Evolutionary conservation across 2,329 filamentous ascomycete species (phyloP).

Genomic region (Neofusicoccum ribis): DNA sequence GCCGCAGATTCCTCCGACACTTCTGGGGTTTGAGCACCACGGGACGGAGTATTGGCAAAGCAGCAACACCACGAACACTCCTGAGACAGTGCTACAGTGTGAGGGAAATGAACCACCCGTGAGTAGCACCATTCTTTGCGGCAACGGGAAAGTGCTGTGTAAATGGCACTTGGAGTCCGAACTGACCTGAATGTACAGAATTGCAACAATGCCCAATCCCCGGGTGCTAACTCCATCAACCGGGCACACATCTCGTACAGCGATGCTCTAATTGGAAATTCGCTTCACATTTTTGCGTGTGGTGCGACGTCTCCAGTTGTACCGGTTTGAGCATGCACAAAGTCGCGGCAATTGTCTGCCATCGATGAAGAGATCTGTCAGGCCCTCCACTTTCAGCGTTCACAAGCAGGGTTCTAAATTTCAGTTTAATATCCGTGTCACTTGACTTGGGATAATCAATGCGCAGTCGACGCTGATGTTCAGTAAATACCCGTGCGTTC

Average conservation of each 20-base stretch:
- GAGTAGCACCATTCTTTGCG: background rate
- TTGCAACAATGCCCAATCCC: background rate
- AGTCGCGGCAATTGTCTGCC: too few relatives aligned
- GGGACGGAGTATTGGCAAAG: constrained; percentile 14
- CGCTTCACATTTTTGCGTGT: background rate
- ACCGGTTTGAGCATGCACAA: background rate
- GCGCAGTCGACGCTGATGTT: too few relatives aligned
- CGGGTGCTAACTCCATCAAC: background rate
- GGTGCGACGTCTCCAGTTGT: background rate
- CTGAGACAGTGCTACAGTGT: background rate
- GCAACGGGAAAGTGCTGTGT: background rate
- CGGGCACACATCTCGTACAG: constrained; percentile 7
- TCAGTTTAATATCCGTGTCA: too few relatives aligned
- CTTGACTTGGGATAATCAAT: too few relatives aligned
- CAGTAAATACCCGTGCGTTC: too few relatives aligned
- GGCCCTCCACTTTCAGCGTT: too few relatives aligned
- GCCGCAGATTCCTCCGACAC: constrained; percentile 2
- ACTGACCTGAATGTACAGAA: background rate
- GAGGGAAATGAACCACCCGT: background rate
- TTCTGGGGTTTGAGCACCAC: constrained; percentile 3
- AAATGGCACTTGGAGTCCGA: too few relatives aligned
- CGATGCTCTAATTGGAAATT: constrained; percentile 1
- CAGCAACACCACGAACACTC: background rate
- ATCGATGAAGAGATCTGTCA: too few relatives aligned
- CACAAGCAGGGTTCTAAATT: too few relatives aligned